These are phyloP conservation scores for Verticillium longisporum DNA, from an alignment of 2,329 filamentous ascomycete species.

Conservation along the genomic window DNA sequence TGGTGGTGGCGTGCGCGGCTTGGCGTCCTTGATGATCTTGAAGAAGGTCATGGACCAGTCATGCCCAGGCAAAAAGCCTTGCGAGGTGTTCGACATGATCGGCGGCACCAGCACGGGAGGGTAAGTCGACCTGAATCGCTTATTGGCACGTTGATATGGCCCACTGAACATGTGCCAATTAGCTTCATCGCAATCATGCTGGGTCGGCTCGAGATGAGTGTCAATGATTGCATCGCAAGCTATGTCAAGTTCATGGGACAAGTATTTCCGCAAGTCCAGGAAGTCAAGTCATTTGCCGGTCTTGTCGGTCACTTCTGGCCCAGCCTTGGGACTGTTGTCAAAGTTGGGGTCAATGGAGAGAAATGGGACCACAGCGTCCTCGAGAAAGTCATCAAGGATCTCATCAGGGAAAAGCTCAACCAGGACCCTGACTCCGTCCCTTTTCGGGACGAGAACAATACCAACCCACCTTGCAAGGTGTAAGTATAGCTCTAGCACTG, in stretches of 20 bases:
- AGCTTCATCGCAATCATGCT: conserved; percentile 33
- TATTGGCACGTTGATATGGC: background rate
- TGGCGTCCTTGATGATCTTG: background rate
- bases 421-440: background rate
- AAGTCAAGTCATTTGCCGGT: too few relatives aligned
- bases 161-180: too few relatives aligned
- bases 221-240: background rate
- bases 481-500: background rate
- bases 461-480: background rate
- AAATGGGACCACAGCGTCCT: background rate
- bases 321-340: background rate
- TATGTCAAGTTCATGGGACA: conserved; percentile 1
- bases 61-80: conserved; percentile 10
- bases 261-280: background rate
- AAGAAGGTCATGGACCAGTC: conserved; percentile 4
- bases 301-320: too few relatives aligned
- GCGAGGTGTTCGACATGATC: conserved; percentile 22
- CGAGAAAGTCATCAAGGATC: background rate
- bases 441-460: background rate
- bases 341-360: background rate
- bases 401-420: background rate
- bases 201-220: conserved; percentile 16
- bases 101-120: conserved; percentile 21
- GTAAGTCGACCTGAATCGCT: background rate
- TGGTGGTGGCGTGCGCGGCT: background rate